Percentiles rank a stretch among this genome's conserved stretches.
Evolutionary conservation across 2,329 filamentous ascomycete genomes (phyloP).

Genomic region (Coccinonectria pachysandricola): DNA sequence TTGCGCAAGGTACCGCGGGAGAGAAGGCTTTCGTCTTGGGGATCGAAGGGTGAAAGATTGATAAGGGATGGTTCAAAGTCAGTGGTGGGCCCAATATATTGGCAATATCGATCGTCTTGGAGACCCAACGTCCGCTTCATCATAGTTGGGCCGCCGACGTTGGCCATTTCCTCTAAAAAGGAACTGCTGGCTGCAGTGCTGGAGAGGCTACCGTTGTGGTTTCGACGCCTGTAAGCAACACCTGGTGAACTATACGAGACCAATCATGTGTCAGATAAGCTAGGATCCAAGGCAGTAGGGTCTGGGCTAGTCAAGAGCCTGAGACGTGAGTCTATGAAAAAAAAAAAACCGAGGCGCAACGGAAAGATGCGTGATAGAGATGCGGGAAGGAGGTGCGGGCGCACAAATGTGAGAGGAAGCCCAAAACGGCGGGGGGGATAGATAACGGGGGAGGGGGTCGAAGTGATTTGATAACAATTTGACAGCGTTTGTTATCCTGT

Average conservation of each 20-base stretch:
- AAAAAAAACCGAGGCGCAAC: too few relatives aligned
- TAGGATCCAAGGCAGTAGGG: constrained; percentile 11
- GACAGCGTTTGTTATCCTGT: too few relatives aligned
- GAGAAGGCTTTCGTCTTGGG: constrained; percentile 68
- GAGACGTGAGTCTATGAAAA: too few relatives aligned
- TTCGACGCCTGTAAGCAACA: constrained; percentile 38
- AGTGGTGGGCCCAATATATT: constrained; percentile 74
- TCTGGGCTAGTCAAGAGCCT: too few relatives aligned
- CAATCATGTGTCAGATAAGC: constrained; percentile 39
- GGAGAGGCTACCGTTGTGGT: constrained; percentile 48
- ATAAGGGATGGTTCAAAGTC: constrained; percentile 79
- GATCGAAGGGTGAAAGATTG: constrained; percentile 69
- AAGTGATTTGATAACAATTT: too few relatives aligned
- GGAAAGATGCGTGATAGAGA: too few relatives aligned
- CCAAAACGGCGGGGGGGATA: too few relatives aligned
- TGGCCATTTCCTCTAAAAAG: constrained; percentile 60
- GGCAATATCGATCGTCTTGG: constrained; percentile 68
- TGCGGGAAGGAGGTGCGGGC: not conserved
- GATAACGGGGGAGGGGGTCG: too few relatives aligned
- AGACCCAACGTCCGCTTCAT: constrained; percentile 63
- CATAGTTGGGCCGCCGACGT: constrained; percentile 55
- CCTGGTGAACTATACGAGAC: constrained; percentile 43
- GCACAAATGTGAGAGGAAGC: too few relatives aligned
- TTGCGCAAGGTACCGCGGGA: constrained; percentile 60
- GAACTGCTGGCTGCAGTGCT: constrained; percentile 53